Base-by-base conservation (phyloP, 345 rosid genomes). In the Punica granatum region DNA sequence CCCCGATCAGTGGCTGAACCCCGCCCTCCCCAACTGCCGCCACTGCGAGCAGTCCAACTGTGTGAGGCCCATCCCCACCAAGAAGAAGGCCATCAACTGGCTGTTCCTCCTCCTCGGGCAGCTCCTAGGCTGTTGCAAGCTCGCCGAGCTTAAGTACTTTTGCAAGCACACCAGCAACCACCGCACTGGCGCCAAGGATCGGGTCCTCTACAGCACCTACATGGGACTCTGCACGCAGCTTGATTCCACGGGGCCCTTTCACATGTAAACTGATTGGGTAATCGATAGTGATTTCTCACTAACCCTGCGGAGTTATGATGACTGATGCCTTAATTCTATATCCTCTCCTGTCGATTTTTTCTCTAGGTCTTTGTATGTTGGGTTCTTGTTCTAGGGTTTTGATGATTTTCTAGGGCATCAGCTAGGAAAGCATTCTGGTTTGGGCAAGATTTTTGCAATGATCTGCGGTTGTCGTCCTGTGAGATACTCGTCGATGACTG, bases 101-200 rank as follows among this genome's bases (percentile, higher is more conserved):
- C 73, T 93, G 73, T 93, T 93, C 71, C 67, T 93, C 85, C 77
- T 93, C 21, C 69, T 89, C 59, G 96, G 92, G 16, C 88, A 89
- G 70, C 68, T 79, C 70, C 65, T 93, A 33, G 99, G 99, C 0
- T 79, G 81, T 67, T 89, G 92, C 66, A 86, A 94, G 8, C 79
- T 93, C 48, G 83, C 82, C 3, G 92, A 93, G 69, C 73, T 93
- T 60, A 93, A 85, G 84, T 89, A 93, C 76, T 89, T 93, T 33
- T 91, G 96, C 69, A 91, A 88, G 78, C 96, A 92, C 54, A 80
- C 89, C 0, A 80, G 77, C 61, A 87, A 76, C 59, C 96, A 92
- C 72, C 79, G 93, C 0, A 88, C 93, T 3, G 96, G 96, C 21
- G 93, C 97, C 2, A 92, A 90, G 66, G 87, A 88, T 69, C 90